Conservation (phyloP, 2,329 filamentous ascomycete genomes). For the Trichoderma hamatum region DNA sequence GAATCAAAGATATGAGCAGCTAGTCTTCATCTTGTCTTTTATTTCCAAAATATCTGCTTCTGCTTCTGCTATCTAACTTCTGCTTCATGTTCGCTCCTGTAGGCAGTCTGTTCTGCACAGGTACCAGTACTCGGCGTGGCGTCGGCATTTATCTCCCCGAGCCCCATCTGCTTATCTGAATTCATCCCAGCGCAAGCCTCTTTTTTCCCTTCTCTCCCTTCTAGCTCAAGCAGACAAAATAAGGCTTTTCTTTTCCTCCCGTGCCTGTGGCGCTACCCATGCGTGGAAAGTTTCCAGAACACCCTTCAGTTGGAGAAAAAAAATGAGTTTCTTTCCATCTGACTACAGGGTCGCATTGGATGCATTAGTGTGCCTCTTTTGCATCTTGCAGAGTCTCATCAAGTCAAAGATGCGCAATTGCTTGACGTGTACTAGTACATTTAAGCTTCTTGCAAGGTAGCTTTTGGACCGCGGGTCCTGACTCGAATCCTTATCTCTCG, state of each 20-base stretch:
- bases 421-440: background rate
- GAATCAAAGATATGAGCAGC: background rate
- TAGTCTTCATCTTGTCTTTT: background rate
- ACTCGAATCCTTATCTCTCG: slow-evolving; percentile 15
- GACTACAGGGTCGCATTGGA: background rate
- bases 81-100: background rate
- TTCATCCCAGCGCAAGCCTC: slow-evolving; percentile 4
- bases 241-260: background rate
- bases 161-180: slow-evolving; percentile 9
- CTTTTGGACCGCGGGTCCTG: background rate
- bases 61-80: background rate
- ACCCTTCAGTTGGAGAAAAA: background rate
- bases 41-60: background rate
- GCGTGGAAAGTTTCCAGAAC: slow-evolving; percentile 21
- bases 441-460: background rate
- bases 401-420: background rate
- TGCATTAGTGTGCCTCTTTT: slow-evolving; percentile 12
- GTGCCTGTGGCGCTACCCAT: background rate
- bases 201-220: background rate
- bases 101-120: background rate
- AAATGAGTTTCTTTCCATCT: background rate
- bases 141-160: slow-evolving; percentile 17
- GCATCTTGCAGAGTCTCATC: slow-evolving; percentile 14
- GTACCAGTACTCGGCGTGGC: slow-evolving; percentile 3
- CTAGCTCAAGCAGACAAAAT: background rate